Percentiles rank a stretch among this genome's conserved stretches.
These are phyloP conservation scores for Coemansia sp. DNA, from an alignment of 192 early-diverging fungal genomes.

Conservation along the genomic window DNA sequence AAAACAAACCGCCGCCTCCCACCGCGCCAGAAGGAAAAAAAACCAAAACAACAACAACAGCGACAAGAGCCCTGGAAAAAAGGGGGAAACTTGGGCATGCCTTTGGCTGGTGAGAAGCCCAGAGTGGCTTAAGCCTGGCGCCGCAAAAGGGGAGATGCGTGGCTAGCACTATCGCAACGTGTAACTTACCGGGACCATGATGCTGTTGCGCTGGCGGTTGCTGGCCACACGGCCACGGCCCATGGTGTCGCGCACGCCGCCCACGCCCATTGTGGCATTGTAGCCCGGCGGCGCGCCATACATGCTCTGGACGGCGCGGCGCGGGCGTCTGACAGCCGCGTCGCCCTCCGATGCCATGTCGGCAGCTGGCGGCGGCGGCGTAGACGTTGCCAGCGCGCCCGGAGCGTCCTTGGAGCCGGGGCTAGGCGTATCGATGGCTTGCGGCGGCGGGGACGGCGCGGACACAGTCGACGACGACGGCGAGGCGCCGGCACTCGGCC, in stretches of 20 bases:
- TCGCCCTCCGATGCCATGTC: conserved; percentile 10
- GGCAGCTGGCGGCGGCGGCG: conserved; percentile 3
- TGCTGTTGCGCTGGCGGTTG: conserved; percentile 53
- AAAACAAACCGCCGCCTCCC: background rate
- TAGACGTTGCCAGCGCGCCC: conserved; percentile 1
- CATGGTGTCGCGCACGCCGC: conserved; percentile 35
- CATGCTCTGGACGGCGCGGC: conserved; percentile 51
- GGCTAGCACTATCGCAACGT: conserved; percentile 5
- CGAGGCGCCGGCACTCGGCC: conserved; percentile 18
- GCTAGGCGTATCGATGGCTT: background rate
- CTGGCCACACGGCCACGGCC: conserved; percentile 44
- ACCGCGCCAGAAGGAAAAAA: conserved; percentile 1
- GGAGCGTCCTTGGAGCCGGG: conserved; percentile 9
- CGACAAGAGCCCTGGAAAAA: background rate
- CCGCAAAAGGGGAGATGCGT: background rate
- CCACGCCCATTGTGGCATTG: conserved; percentile 48
- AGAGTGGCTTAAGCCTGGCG: conserved; percentile 5
- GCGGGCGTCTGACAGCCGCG: conserved; percentile 21
- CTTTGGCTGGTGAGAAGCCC: background rate
- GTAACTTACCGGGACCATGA: conserved; percentile 52
- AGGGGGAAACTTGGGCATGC: too few relatives aligned
- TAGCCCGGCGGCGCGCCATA: conserved; percentile 52
- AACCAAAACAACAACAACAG: background rate
- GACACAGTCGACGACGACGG: conserved; percentile 33
- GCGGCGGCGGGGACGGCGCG: conserved; percentile 19